Evolutionary conservation across 2,329 filamentous ascomycete species (phyloP).

Genomic region (Phaeosphaeria sp.): DNA sequence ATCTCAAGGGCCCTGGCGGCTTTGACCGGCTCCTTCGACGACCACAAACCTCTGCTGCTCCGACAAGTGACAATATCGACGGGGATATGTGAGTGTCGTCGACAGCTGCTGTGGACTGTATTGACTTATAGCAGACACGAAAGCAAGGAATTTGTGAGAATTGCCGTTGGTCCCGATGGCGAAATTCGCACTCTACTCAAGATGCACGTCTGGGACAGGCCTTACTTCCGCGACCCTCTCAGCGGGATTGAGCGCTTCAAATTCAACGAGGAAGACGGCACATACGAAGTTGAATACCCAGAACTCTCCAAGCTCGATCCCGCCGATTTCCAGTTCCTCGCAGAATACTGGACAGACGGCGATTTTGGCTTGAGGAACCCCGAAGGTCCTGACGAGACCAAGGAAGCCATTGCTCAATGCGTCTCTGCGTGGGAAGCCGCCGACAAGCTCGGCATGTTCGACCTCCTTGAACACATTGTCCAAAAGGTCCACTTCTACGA

Average conservation of each 20-base stretch:
- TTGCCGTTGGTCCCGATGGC: slow-evolving; percentile 23
- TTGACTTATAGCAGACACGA: slow-evolving; percentile 7
- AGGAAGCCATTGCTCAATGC: slow-evolving; percentile 24
- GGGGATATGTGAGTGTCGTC: slow-evolving; percentile 23
- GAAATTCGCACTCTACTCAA: slow-evolving; percentile 18
- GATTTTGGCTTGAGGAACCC: slow-evolving; percentile 26
- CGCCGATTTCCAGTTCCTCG: slow-evolving; percentile 29
- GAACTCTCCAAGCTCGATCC: slow-evolving; percentile 20
- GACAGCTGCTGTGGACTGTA: background rate
- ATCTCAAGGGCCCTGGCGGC: background rate
- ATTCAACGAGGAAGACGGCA: slow-evolving; percentile 16
- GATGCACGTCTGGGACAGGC: slow-evolving; percentile 16
- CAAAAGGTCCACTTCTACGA: slow-evolving; percentile 22
- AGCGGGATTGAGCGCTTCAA: slow-evolving; percentile 15
- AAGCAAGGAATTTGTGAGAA: slow-evolving; percentile 28
- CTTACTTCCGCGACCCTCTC: slow-evolving; percentile 21
- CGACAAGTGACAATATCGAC: slow-evolving; percentile 22
- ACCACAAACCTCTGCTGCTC: background rate
- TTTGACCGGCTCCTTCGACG: background rate
- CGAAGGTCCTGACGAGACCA: slow-evolving; percentile 16
- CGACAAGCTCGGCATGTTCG: slow-evolving; percentile 26
- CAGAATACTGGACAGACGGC: slow-evolving; percentile 32
- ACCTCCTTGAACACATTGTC: slow-evolving; percentile 35
- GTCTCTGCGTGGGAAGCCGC: slow-evolving; percentile 30
- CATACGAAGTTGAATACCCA: slow-evolving; percentile 25